Evolutionary conservation across 306 rosid genomes (phyloP).

Genomic region (Dryas drummondii): DNA sequence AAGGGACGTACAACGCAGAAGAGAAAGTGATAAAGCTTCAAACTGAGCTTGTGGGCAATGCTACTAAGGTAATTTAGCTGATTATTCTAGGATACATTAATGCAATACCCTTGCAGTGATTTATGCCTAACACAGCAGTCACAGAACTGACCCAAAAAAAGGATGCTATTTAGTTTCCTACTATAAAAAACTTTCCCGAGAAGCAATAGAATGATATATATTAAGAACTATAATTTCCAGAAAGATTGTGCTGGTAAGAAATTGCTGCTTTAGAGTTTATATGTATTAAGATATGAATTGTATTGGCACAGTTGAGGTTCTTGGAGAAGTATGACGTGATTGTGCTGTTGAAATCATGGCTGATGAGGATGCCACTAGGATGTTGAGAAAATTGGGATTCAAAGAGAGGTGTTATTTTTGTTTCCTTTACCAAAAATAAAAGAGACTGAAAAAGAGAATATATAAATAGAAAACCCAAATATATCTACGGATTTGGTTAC

Average conservation of each 20-base stretch:
- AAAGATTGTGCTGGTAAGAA: background rate
- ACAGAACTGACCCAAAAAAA: background rate
- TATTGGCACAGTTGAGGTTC: background rate
- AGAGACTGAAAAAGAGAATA: background rate
- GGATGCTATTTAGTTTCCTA: background rate
- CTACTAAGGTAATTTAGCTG: conserved; percentile 67
- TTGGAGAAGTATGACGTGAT: background rate
- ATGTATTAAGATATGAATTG: background rate
- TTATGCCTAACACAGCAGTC: background rate
- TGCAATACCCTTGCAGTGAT: background rate
- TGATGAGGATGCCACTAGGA: background rate
- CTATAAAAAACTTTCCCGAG: background rate
- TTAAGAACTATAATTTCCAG: background rate
- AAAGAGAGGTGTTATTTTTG: background rate
- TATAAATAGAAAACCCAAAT: background rate
- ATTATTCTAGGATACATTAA: too few species aligned
- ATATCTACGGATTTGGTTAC: background rate
- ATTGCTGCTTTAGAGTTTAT: background rate
- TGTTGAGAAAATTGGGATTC: background rate
- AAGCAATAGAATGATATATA: background rate
- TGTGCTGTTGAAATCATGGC: background rate
- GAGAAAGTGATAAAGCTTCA: conserved; percentile 68
- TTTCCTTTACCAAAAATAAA: too few species aligned
- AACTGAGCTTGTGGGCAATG: conserved; percentile 78
- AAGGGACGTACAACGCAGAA: conserved; percentile 62